These are phyloP conservation scores for Talaromyces sp. DNA, from an alignment of 2,329 filamentous ascomycete species.

Conservation along the genomic window DNA sequence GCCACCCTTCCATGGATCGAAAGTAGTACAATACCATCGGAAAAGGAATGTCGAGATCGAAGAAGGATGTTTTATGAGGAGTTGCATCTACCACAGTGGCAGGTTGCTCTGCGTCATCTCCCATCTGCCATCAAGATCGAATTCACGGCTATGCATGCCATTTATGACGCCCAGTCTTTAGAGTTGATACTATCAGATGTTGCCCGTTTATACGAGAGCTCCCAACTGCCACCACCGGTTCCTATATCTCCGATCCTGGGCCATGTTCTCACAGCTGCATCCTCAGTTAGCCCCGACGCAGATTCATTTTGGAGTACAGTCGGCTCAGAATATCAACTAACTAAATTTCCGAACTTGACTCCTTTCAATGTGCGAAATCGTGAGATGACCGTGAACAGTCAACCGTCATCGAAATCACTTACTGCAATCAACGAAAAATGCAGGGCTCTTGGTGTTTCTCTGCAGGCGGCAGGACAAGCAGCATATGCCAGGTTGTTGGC, in stretches of 20 bases:
- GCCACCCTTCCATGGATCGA: conserved; percentile 38
- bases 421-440: conserved; percentile 53
- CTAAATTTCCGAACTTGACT: conserved; percentile 71
- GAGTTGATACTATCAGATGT: conserved; percentile 60
- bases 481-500: conserved; percentile 72
- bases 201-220: conserved; percentile 32
- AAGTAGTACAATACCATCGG: not conserved
- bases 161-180: conserved; percentile 80
- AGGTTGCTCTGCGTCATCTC: conserved; percentile 45
- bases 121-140: conserved; percentile 32
- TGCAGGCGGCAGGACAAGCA: conserved; percentile 71
- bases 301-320: conserved; percentile 60
- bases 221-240: conserved; percentile 10
- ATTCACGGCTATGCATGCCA: conserved; percentile 66
- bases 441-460: conserved; percentile 56
- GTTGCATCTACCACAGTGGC: conserved; percentile 60
- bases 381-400: conserved; percentile 33
- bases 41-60: conserved; percentile 10
- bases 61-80: conserved; percentile 34
- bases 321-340: conserved; percentile 52
- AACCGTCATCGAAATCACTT: conserved; percentile 38
- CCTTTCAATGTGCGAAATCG: conserved; percentile 47
- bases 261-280: conserved; percentile 40
- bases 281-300: conserved; percentile 20
- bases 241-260: conserved; percentile 42